Base-by-base conservation (phyloP, 805 yeast genomes). In the Starmerella apicola region DNA sequence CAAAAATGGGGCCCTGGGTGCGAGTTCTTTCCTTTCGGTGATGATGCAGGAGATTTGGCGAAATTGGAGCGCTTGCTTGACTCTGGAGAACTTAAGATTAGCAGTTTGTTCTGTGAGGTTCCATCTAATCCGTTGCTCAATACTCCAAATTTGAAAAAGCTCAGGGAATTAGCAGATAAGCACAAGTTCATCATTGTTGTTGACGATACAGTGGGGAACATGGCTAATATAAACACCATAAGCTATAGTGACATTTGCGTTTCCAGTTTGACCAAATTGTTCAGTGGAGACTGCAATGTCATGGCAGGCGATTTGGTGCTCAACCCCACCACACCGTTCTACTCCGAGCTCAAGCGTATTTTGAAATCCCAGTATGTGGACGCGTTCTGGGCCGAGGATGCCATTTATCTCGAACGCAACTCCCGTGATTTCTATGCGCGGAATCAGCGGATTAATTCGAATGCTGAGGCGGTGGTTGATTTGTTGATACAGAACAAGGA, bases 141-240 rank as follows among this genome's bases (percentile, higher is more conserved):
- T 54, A 80, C 94, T 33, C 94, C 95, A 1, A 74, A 93, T 56
- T 63, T 91, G 53, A 57, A 57, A 31, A 71, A 76, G 50, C 71
- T 85, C 43, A 70, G 78, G 41, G 56, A 67, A 39, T 66, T 91
- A 39, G 76, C 94, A 3, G 73, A 73, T 44, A 66, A 77, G 50
- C 81, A 70, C 61, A 68, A 71, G 2, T 91, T 91, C 60, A 76
- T 77, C 13, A 74, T 91, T 25, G 81, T 82, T 15, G 79, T 91
- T 29, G 98, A 91, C 61, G 98, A 91, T 56, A 91, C 97, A 1
- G 81, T 86, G 18, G 96, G 96, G 13, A 91, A 91, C 53, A 78
- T 84, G 54, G 68, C 81, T 45, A 91, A 91, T 60, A 71, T 85
- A 36, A 81, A 83, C 50, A 81, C 81, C 4, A 65, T 84, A 42